Conservation (phyloP, 2,329 filamentous ascomycete species). For the Penicillium sp. region DNA sequence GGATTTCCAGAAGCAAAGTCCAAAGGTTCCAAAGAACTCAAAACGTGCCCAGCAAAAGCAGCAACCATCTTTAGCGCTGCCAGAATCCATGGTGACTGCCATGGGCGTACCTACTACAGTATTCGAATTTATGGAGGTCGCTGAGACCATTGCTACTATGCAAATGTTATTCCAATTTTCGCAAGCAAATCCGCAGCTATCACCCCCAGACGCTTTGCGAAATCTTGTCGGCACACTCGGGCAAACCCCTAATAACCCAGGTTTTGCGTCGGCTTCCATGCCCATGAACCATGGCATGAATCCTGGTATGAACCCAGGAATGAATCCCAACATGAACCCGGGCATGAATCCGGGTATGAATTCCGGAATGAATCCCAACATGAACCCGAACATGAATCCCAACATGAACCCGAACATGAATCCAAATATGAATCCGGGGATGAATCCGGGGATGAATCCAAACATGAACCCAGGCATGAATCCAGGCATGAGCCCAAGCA, state of each 20-base stretch:
- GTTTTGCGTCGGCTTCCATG: slow-evolving; percentile 30
- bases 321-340: background rate
- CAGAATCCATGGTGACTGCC: slow-evolving; percentile 46
- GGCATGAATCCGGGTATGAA: background rate
- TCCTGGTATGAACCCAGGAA: background rate
- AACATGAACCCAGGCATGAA: slow-evolving; percentile 17
- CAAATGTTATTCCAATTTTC: slow-evolving; percentile 59
- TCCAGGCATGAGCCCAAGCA: slow-evolving; percentile 4
- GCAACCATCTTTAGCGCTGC: slow-evolving; percentile 43
- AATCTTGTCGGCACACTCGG: slow-evolving; percentile 50
- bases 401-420: background rate
- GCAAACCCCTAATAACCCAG: slow-evolving; percentile 34
- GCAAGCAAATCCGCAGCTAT: slow-evolving; percentile 52
- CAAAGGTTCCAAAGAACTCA: slow-evolving; percentile 58
- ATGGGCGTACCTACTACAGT: slow-evolving; percentile 58
- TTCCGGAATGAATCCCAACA: background rate
- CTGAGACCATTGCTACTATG: slow-evolving; percentile 66
- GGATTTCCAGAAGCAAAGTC: slow-evolving; percentile 57
- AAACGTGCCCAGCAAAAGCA: slow-evolving; percentile 54
- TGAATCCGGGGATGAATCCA: background rate
- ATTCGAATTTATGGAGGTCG: slow-evolving; percentile 63
- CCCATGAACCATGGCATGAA: slow-evolving; percentile 16
- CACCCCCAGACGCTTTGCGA: slow-evolving; percentile 56
- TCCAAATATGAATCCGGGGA: background rate
- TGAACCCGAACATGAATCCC: slow-evolving; percentile 22